Base-by-base conservation (phyloP, 1,284 basidiomycete genomes). In the Boletus smithii region DNA sequence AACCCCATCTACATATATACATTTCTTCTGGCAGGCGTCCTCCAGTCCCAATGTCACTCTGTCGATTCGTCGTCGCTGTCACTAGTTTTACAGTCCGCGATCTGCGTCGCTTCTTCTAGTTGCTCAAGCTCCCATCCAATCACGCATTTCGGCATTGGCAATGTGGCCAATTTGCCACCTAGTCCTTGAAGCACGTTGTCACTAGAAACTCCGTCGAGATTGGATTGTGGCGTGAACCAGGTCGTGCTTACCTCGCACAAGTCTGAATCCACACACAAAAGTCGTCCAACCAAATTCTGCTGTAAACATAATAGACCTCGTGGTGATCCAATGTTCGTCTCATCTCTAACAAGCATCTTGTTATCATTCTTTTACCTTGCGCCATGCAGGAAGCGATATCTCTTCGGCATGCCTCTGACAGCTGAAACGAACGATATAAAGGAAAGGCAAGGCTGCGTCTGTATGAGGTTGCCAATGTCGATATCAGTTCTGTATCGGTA, bases 261-360 rank as follows among this genome's bases (percentile, higher is more conserved):
- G 75, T 70, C 58, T 86, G 83, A 31, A 77, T 70, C 88, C 88
- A 90, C 14, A 81, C 74, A 56, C 83, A 86, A 58, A 87, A 83
- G 60, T 90, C 88, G 54, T 89, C 83, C 33, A 89, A 54, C 88
- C 88, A 91, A 35, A 90, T 76, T 61, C 88, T 88, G 65, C 79
- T 83, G 65, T 89, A 91, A 20, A 89, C 73, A 62, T 88, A 89
- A 67, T 90, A 91, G 10, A 86, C 83, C 53, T 88, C 88, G 56
- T 89, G 86, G 57, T 79, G 80, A 59, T 89, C 87, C 49, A 91
- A 65, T 42, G 88, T 79, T 39, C 73, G 64, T 66, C 85, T 88
- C 68, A 81, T 73, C 60, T 80, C 81, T 35, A 91, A 68, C 35
- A 91, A 71, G 56, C 75, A 81, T 54, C 83, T 78, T 39, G 80